These are phyloP conservation scores for Fraxinus greggii DNA, from an alignment of 305 asterid species.

Conservation along the genomic window DNA sequence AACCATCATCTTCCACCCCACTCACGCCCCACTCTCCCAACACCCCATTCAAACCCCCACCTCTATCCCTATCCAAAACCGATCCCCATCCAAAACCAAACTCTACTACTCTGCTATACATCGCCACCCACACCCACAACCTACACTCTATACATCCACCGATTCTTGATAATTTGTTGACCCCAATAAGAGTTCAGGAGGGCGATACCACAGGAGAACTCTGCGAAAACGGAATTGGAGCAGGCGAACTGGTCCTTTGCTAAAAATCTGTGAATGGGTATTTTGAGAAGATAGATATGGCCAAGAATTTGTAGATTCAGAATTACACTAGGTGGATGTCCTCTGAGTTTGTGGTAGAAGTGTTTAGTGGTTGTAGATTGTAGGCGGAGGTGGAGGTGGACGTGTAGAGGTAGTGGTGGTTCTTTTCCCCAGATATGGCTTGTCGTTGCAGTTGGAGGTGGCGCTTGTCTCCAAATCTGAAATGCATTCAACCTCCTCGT, in stretches of 20 bases:
- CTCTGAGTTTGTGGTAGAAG: constrained; percentile 4
- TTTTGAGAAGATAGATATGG: constrained; percentile 1
- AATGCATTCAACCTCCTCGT: no score
- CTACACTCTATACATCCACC: no score
- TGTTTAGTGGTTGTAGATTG: background rate
- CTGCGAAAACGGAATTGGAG: constrained; percentile 13
- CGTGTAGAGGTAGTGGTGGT: background rate
- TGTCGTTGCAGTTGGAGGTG: background rate
- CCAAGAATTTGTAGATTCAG: constrained; percentile 11
- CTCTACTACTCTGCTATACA: background rate
- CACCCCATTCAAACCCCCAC: no score
- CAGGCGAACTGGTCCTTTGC: constrained; percentile 1
- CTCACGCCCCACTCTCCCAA: no score
- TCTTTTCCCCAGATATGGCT: background rate
- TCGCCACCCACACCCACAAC: no score
- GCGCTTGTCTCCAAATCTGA: no score
- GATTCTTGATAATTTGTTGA: no score
- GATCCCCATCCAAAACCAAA: background rate
- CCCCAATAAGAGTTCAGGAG: background rate
- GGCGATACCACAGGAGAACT: background rate
- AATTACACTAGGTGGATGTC: constrained; percentile 16
- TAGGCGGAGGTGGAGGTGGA: background rate
- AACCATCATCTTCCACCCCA: no score
- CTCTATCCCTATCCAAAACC: background rate
- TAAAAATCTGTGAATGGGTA: background rate